phyloP scores from a whole-genome alignment of 768 basidiomycete species.

The Grammothele lineata region DNA sequence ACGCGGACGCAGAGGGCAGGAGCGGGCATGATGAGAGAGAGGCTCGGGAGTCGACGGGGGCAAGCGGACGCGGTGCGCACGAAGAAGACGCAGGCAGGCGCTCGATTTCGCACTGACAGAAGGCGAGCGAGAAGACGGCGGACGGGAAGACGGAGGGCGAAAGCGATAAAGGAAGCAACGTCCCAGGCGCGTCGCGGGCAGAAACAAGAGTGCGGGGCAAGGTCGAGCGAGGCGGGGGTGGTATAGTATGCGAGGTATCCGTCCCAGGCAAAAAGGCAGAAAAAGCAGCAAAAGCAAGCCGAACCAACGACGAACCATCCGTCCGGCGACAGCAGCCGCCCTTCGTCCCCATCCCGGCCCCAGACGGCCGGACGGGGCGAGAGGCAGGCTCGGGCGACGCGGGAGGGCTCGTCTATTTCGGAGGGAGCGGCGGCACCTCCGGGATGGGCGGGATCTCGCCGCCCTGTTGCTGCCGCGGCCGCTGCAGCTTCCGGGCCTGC shows the following conservation, averaged over 20 bases:
- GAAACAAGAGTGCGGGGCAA: background rate
- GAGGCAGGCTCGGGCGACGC: background rate
- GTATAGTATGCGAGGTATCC: conserved; percentile 27
- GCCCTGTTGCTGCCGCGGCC: conserved; percentile 34
- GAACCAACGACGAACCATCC: no score
- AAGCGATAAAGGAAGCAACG: background rate
- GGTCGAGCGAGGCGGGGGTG: conserved; percentile 11
- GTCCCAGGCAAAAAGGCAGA: conserved; percentile 11
- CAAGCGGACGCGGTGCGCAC: no score
- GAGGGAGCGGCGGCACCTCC: conserved; percentile 26
- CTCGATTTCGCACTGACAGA: no score
- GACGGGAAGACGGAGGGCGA: background rate
- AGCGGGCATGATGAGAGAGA: background rate
- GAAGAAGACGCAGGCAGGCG: no score
- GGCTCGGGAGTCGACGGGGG: background rate
- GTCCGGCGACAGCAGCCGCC: no score
- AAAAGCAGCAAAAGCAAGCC: background rate
- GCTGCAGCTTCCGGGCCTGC: conserved; percentile 54
- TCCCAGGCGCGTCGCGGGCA: no score
- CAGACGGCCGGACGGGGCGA: background rate
- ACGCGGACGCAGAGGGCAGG: background rate
- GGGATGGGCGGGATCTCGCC: conserved; percentile 20
- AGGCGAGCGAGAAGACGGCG: background rate
- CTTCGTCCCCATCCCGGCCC: no score
- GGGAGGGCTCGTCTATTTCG: conserved; percentile 11